Conservation (phyloP, 192 early-diverging fungal genomes). For the Coemansia sp. region DNA sequence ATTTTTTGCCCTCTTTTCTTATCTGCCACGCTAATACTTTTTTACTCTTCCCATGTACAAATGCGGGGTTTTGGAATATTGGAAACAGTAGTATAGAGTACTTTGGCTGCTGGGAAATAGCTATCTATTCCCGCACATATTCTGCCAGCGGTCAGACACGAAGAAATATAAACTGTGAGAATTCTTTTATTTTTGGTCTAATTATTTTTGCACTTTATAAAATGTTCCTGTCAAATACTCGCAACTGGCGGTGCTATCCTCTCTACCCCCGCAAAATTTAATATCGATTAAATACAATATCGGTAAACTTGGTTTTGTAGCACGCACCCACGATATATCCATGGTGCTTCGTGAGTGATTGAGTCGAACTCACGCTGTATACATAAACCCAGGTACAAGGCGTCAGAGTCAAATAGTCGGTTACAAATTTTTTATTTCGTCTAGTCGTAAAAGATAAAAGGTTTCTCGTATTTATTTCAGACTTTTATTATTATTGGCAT, state of each 20-base stretch:
- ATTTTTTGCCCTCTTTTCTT: neutral
- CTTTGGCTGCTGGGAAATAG: neutral
- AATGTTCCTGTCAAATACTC: neutral
- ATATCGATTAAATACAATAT: neutral
- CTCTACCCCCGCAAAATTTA: neutral
- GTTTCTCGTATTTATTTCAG: neutral
- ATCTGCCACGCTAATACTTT: neutral
- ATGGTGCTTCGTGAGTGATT: neutral
- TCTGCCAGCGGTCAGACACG: neutral
- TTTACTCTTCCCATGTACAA: neutral
- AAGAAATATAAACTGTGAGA: too few relatives aligned
- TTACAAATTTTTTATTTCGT: neutral
- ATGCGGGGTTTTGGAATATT: neutral
- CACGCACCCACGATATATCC: constrained; percentile 4
- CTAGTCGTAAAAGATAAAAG: neutral
- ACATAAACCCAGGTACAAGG: neutral
- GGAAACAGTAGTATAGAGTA: neutral
- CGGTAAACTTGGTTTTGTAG: neutral
- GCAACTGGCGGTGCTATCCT: neutral
- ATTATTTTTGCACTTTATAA: neutral
- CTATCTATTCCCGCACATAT: neutral
- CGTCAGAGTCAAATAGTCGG: neutral
- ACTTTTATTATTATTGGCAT: neutral
- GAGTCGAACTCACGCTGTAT: neutral
- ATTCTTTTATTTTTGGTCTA: too few relatives aligned